These are phyloP conservation scores for Dothidotthia symphoricarpi DNA, from an alignment of 2,329 filamentous ascomycete species.

Conservation along the genomic window DNA sequence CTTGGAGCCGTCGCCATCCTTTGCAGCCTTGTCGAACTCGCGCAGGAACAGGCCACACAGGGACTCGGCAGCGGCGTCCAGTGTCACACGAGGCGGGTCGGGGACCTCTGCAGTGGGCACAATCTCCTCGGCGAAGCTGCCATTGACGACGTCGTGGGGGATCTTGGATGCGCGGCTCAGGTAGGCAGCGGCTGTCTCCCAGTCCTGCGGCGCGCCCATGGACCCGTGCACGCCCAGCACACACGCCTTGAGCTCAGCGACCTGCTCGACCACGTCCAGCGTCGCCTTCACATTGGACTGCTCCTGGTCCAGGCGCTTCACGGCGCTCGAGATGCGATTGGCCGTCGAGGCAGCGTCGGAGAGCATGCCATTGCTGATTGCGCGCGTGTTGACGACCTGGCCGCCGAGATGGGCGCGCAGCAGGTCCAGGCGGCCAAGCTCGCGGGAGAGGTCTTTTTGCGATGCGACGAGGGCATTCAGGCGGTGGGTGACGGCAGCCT, in stretches of 20 bases:
- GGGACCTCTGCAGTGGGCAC: conserved; percentile 96
- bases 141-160: conserved; percentile 74
- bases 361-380: conserved; percentile 88
- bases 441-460: conserved; percentile 81
- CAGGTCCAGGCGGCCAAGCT: conserved; percentile 83
- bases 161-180: conserved; percentile 79
- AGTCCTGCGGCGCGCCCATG: conserved; percentile 97
- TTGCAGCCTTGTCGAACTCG: conserved; percentile 90
- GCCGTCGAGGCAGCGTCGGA: conserved; percentile 82
- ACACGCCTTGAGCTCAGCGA: conserved; percentile 94
- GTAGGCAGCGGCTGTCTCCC: conserved; percentile 93
- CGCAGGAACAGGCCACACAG: conserved; percentile 86
- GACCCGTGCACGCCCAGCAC: conserved; percentile 90
- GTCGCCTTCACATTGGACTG: conserved; percentile 90
- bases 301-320: conserved; percentile 84
- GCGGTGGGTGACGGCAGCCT: conserved; percentile 69
- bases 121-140: conserved; percentile 84
- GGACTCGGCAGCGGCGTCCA: conserved; percentile 84
- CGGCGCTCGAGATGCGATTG: conserved; percentile 77
- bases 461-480: conserved; percentile 76
- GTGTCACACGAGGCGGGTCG: conserved; percentile 80
- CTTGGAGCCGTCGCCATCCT: conserved; percentile 80
- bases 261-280: conserved; percentile 88
- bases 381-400: conserved; percentile 78
- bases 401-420: conserved; percentile 84